A percentile compares a stretch with the other conserved stretches of the same genome.
phyloP scores from a whole-genome alignment of 2,329 filamentous ascomycete species.

The Taxawa tesnikishii region DNA sequence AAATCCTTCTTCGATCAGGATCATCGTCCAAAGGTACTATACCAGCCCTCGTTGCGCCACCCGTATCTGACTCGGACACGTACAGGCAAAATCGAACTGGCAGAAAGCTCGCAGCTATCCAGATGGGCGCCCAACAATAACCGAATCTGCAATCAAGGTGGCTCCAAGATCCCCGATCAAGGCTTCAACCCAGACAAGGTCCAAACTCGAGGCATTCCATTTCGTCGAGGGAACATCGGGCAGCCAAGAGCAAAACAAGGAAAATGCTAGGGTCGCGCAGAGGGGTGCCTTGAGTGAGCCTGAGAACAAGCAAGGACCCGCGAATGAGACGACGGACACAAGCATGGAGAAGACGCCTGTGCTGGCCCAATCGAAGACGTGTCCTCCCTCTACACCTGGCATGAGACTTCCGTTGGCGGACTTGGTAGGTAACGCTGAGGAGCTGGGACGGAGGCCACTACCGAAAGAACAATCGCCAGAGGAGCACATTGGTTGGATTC shows the following conservation, averaged over 20 bases:
- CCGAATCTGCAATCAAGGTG: constrained; percentile 12
- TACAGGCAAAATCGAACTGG: constrained; percentile 11
- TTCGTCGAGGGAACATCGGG: constrained; percentile 25
- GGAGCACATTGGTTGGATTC: constrained; percentile 49
- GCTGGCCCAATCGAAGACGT: constrained; percentile 17
- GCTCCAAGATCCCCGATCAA: constrained; percentile 29
- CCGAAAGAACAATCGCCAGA: constrained; percentile 41
- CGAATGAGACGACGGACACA: too few relatives aligned
- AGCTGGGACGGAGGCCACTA: constrained; percentile 34
- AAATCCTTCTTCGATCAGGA: constrained; percentile 41
- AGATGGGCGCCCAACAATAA: constrained; percentile 9
- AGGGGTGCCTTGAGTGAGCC: too few relatives aligned
- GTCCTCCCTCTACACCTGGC: constrained; percentile 45
- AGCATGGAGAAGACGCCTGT: constrained; percentile 10
- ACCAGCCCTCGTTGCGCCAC: constrained; percentile 1
- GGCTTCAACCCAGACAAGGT: constrained; percentile 39
- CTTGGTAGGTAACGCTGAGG: constrained; percentile 48
- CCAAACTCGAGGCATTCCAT: constrained; percentile 43
- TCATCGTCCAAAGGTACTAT: constrained; percentile 25
- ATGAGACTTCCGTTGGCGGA: constrained; percentile 48
- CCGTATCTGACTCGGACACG: constrained; percentile 1
- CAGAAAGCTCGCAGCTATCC: constrained; percentile 11
- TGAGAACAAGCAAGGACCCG: too few relatives aligned
- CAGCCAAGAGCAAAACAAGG: constrained; percentile 5
- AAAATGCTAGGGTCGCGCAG: too few relatives aligned